phyloP scores from a whole-genome alignment of 129 eudicot species.

The Lactuca sativa region DNA sequence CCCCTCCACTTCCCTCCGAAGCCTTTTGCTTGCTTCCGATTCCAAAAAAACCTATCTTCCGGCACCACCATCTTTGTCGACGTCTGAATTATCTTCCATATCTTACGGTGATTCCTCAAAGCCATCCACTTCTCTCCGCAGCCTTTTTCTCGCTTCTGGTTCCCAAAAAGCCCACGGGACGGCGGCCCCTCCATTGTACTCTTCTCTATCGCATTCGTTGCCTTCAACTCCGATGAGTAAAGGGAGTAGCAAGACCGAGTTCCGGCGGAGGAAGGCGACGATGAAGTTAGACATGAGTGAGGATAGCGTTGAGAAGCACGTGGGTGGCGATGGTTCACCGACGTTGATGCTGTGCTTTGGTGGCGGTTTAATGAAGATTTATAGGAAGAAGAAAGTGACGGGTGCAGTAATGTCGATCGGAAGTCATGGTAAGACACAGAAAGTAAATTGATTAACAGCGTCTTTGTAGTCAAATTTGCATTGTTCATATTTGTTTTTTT shows the following conservation, averaged over 20 bases:
- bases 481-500: too few species aligned
- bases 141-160: constrained; percentile 30
- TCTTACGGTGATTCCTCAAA: constrained; percentile 4
- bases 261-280: constrained; percentile 11
- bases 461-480: neutral
- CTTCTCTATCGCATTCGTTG: constrained; percentile 26
- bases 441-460: neutral
- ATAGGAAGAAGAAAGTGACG: constrained; percentile 40
- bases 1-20: constrained; percentile 33
- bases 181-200: neutral
- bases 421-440: constrained; percentile 31
- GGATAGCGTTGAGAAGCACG: constrained; percentile 3
- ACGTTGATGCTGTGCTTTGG: constrained; percentile 46
- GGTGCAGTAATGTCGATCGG: constrained; percentile 43
- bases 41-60: constrained; percentile 12
- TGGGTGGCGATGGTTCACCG: constrained; percentile 15
- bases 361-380: constrained; percentile 22
- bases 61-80: constrained; percentile 10
- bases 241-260: constrained; percentile 4
- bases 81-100: constrained; percentile 15
- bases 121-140: constrained; percentile 22
- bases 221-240: constrained; percentile 33
- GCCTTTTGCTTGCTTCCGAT: constrained; percentile 32
- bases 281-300: constrained; percentile 24
- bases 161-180: constrained; percentile 10